Evolutionary conservation across 805 yeast genomes (phyloP), one percentile per base, ranked within the genome.

Genomic region (Candida anglica): DNA sequence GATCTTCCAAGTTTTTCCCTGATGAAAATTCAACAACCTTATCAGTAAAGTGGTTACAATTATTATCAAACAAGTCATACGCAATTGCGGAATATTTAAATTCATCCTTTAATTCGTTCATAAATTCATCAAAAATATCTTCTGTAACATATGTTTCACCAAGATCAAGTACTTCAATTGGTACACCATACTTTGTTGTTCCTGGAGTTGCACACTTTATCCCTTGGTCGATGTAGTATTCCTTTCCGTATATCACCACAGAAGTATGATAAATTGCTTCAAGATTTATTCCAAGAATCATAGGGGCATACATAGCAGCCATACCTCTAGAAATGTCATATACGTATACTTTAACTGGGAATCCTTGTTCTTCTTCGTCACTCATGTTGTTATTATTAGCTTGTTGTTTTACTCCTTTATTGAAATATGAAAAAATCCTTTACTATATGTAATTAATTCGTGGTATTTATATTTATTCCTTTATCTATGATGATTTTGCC

Each of bases 191-290:
- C 44, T 78, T 77, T 15, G 85, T 71, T 16, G 43, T 47, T 0
- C 82, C 86, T 0, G 83, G 77, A 9, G 47, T 37, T 3, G 41
- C 41, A 9, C 58, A 43, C 22, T 60, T 63, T 28, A 81, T 75
- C 11, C 85, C 86, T 25, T 69, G 69, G 37, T 81, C 83, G 33
- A 75, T 77, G 46, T 69, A 80, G 42, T 71, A 65, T 45, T 80
- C 87, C 33, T 60, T 61, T n/a, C 66, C 71, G 43, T 67, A 63
- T 14, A 73, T 64, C 8, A 77, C 77, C 2, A 78, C 72, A 2
- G 77, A 67, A 1, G 86, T 79, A 51, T 80, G 87, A 65, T 80
- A 81, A 5, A 80, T 69, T 10, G 86, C 87, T 19, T 79, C 84
- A 6, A 77, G 49, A 6, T 52, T 46, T n/a, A 55, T 47, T 4